Conservation (phyloP, 495 filamentous ascomycete genomes). For the Parathielavia hyrcaniae region DNA sequence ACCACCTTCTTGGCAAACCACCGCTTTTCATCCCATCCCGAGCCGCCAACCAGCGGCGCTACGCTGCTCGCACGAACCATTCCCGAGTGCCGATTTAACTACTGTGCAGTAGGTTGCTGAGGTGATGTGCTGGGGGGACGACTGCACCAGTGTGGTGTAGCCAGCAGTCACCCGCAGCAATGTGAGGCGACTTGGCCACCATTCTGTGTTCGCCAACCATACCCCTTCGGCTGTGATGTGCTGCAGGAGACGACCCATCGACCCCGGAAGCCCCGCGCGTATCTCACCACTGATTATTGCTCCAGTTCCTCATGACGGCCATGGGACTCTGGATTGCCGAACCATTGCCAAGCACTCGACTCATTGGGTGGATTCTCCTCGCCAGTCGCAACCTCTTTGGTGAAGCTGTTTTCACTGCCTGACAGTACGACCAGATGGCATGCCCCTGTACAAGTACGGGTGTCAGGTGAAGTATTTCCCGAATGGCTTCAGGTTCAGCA, state of each 20-base stretch:
- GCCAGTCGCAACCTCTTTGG: slow-evolving; percentile 8
- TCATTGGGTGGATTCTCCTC: slow-evolving; percentile 4
- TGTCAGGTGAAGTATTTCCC: slow-evolving; percentile 2
- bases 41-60: slow-evolving; percentile 7
- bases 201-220: slow-evolving; percentile 22
- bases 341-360: slow-evolving; percentile 3
- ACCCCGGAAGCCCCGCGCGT: slow-evolving; percentile 1
- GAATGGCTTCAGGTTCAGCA: neutral
- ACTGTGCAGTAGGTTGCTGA: neutral
- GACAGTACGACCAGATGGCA: neutral
- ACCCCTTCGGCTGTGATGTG: slow-evolving; percentile 21
- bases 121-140: neutral
- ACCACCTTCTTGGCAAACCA: neutral
- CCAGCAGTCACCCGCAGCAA: slow-evolving; percentile 19
- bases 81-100: slow-evolving; percentile 8
- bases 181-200: slow-evolving; percentile 31
- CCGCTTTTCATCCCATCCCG: neutral
- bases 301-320: slow-evolving; percentile 6
- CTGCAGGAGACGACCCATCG: slow-evolving; percentile 24
- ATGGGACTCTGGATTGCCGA: slow-evolving; percentile 9
- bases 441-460: neutral
- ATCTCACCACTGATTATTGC: slow-evolving; percentile 6
- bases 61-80: slow-evolving; percentile 5
- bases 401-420: too few relatives aligned
- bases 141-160: slow-evolving; percentile 4